phyloP scores from a whole-genome alignment of 352 stramenopile genomes.

The Elongisporangium prolatum region DNA sequence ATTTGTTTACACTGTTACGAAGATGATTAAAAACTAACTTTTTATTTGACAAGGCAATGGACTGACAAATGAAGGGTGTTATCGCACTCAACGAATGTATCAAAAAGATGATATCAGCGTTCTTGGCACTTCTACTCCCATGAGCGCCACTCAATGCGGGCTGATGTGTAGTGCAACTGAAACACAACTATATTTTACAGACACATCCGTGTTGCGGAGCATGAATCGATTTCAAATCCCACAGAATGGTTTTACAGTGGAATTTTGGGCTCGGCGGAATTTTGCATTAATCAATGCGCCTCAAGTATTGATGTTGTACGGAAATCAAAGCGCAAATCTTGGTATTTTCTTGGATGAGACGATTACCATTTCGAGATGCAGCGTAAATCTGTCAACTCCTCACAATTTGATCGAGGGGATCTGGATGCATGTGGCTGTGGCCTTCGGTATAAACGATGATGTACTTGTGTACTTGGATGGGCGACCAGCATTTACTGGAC shows the following conservation, averaged over 20 bases:
- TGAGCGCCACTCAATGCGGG: conserved; percentile 18
- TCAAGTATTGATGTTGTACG: conserved; percentile 33
- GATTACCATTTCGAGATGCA: conserved; percentile 28
- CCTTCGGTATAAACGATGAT: conserved; percentile 9
- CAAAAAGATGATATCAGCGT: conserved; percentile 3
- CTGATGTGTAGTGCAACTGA: conserved; percentile 18
- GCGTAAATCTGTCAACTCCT: conserved; percentile 23
- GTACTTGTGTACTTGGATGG: conserved; percentile 29
- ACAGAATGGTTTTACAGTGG: conserved; percentile 20
- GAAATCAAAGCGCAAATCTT: conserved; percentile 6
- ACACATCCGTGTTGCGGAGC: conserved; percentile 19
- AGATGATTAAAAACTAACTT: too few species aligned
- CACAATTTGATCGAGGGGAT: conserved; percentile 12
- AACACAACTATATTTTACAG: conserved; percentile 30
- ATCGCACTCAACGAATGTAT: conserved; percentile 20
- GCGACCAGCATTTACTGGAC: conserved; percentile 11
- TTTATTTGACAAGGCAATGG: conserved; percentile 23
- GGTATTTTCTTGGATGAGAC: conserved; percentile 11
- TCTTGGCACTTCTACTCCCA: neutral
- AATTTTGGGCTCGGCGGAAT: conserved; percentile 25
- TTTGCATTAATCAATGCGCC: neutral
- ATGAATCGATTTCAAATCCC: conserved; percentile 17
- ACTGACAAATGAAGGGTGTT: conserved; percentile 29
- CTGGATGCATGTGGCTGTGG: conserved; percentile 43
- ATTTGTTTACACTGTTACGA: conserved; percentile 1